A percentile compares a stretch with the other conserved stretches of the same genome.
Conservation (phyloP, 805 yeast genomes). For the Kodamaea laetipori region DNA sequence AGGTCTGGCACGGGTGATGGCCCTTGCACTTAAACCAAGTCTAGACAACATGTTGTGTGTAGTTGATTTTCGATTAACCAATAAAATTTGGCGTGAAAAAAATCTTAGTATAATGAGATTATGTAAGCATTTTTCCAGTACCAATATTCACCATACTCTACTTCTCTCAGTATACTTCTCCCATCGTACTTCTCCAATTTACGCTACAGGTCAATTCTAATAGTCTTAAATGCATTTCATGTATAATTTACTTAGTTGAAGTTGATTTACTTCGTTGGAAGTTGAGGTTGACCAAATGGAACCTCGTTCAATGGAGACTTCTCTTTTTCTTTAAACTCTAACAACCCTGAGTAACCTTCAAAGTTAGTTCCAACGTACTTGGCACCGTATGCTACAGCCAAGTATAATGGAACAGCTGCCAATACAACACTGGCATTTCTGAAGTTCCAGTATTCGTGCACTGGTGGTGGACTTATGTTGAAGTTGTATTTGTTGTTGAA, state of each 20-base stretch:
- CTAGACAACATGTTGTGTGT: constrained; percentile 30
- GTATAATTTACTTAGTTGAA: constrained; percentile 11
- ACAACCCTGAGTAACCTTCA: constrained; percentile 35
- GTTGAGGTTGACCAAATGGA: constrained; percentile 42
- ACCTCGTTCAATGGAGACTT: constrained; percentile 41
- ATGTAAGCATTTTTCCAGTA: constrained; percentile 1
- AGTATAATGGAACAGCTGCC: constrained; percentile 40
- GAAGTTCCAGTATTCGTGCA: constrained; percentile 47
- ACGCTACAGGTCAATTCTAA: not conserved
- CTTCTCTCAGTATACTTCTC: no score
- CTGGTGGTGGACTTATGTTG: constrained; percentile 46
- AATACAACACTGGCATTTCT: constrained; percentile 39
- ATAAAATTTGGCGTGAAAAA: constrained; percentile 16
- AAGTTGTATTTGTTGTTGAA: constrained; percentile 46
- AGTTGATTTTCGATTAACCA: constrained; percentile 14
- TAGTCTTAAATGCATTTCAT: constrained; percentile 1
- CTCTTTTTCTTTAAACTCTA: constrained; percentile 39
- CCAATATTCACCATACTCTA: no score
- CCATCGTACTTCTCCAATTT: no score
- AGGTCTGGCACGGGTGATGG: constrained; percentile 13
- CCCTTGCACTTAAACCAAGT: constrained; percentile 24
- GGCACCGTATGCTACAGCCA: constrained; percentile 38
- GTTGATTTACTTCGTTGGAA: constrained; percentile 12
- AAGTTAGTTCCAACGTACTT: constrained; percentile 31
- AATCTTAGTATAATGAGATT: constrained; percentile 4